These are phyloP conservation scores for Pogostemon cablin DNA, from an alignment of 257 asterid species.

Conservation along the genomic window DNA sequence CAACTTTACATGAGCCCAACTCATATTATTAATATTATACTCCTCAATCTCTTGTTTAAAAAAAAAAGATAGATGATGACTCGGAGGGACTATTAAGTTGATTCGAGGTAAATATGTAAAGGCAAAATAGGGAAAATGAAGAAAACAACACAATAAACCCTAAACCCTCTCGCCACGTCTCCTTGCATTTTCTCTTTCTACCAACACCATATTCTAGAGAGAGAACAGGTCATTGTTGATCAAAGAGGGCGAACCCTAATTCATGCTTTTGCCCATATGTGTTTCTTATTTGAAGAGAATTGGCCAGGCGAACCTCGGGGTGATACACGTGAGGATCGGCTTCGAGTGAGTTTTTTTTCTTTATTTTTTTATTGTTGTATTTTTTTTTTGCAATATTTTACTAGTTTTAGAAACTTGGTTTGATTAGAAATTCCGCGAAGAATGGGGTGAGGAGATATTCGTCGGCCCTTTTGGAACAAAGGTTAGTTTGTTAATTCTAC, in stretches of 20 bases:
- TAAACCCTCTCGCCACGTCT: neutral
- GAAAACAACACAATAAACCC: too few species aligned
- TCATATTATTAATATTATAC: too few species aligned
- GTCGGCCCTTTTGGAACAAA: slow-evolving; percentile 64
- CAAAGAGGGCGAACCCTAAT: slow-evolving; percentile 44
- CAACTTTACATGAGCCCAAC: too few species aligned
- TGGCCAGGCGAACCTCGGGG: slow-evolving; percentile 28
- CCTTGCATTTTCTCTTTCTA: slow-evolving; percentile 17
- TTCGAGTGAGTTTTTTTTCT: slow-evolving; percentile 53
- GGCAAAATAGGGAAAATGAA: too few species aligned
- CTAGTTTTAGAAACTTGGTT: slow-evolving; percentile 5
- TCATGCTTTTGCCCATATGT: slow-evolving; percentile 6
- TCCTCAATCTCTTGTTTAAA: too few species aligned
- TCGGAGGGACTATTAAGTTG: too few species aligned
- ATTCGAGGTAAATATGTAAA: too few species aligned
- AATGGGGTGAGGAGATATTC: slow-evolving; percentile 56
- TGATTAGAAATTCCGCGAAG: slow-evolving; percentile 12
- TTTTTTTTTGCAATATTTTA: neutral
- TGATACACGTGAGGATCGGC: slow-evolving; percentile 92
- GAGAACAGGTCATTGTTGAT: slow-evolving; percentile 3
- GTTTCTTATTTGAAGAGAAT: slow-evolving; percentile 9
- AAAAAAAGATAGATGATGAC: too few species aligned
- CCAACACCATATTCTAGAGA: slow-evolving; percentile 16
- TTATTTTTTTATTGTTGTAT: slow-evolving; percentile 8
- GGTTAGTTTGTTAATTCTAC: slow-evolving; percentile 40